Conservation (phyloP, 768 basidiomycete genomes). For the Ramaria sp. region DNA sequence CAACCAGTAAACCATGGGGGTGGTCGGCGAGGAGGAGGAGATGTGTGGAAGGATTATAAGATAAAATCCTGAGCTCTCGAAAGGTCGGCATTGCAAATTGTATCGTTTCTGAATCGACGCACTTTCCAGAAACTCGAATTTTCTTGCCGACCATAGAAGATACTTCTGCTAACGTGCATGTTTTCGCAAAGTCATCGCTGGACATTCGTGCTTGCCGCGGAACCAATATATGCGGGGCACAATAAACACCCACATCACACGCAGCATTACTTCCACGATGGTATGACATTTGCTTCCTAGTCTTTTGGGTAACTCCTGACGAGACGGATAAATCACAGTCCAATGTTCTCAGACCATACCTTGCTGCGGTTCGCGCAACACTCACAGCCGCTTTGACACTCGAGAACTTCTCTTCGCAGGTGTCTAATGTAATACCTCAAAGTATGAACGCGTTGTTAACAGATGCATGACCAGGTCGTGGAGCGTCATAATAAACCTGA, state of each 20-base stretch:
- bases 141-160: neutral
- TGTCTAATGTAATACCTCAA: constrained; percentile 20
- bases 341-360: constrained; percentile 90
- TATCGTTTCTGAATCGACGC: neutral
- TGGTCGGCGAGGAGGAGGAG: constrained; percentile 4
- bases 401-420: constrained; percentile 97
- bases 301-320: neutral
- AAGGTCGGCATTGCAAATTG: neutral
- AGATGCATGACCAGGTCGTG: constrained; percentile 53
- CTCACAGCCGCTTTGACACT: constrained; percentile 95
- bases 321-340: constrained; percentile 42
- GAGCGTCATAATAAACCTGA: constrained; percentile 98
- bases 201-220: neutral
- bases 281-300: neutral
- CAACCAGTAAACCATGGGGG: constrained; percentile 5
- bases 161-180: constrained; percentile 3
- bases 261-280: neutral
- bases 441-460: constrained; percentile 12
- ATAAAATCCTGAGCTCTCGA: neutral
- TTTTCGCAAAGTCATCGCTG: neutral
- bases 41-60: constrained; percentile 7
- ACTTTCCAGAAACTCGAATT: constrained; percentile 6
- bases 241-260: neutral
- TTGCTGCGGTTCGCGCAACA: constrained; percentile 90
- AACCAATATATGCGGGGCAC: neutral